phyloP scores from a whole-genome alignment of 768 basidiomycete genomes.

The Mycena olivaceomarginata region DNA sequence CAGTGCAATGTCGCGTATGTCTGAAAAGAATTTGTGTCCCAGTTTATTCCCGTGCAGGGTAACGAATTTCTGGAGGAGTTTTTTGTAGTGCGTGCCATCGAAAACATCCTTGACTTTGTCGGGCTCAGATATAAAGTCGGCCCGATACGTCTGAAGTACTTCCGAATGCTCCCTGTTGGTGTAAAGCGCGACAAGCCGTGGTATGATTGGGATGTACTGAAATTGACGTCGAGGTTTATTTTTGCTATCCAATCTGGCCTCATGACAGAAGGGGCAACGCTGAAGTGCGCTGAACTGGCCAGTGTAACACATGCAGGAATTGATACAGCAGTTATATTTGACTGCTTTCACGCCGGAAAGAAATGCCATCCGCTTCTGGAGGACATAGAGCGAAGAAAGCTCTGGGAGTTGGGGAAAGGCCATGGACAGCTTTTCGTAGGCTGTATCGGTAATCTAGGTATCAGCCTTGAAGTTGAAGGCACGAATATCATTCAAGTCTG shows the following conservation, averaged over 20 bases:
- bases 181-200: slow-evolving; percentile 51
- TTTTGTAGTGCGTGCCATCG: slow-evolving; percentile 52
- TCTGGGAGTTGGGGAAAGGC: slow-evolving; percentile 48
- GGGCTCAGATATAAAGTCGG: slow-evolving; percentile 8
- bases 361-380: slow-evolving; percentile 39
- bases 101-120: slow-evolving; percentile 51
- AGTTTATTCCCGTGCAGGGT: slow-evolving; percentile 44
- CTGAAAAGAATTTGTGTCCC: slow-evolving; percentile 52
- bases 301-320: slow-evolving; percentile 55
- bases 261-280: slow-evolving; percentile 54
- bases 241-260: slow-evolving; percentile 39
- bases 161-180: slow-evolving; percentile 37
- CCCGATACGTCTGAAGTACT: slow-evolving; percentile 48
- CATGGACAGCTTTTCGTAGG: slow-evolving; percentile 11
- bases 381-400: slow-evolving; percentile 38
- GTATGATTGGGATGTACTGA: slow-evolving; percentile 57
- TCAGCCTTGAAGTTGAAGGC: slow-evolving; percentile 13
- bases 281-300: slow-evolving; percentile 44
- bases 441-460: slow-evolving; percentile 2
- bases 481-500: slow-evolving; percentile 25
- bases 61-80: slow-evolving; percentile 41
- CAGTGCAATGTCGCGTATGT: slow-evolving; percentile 57
- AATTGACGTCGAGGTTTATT: slow-evolving; percentile 49
- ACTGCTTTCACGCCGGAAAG: slow-evolving; percentile 51
- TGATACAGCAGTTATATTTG: slow-evolving; percentile 54